Percentiles rank a stretch among this genome's conserved stretches.
Conservation (phyloP, 1,139 yeast species). For the Sugiyamaella castrensis region DNA sequence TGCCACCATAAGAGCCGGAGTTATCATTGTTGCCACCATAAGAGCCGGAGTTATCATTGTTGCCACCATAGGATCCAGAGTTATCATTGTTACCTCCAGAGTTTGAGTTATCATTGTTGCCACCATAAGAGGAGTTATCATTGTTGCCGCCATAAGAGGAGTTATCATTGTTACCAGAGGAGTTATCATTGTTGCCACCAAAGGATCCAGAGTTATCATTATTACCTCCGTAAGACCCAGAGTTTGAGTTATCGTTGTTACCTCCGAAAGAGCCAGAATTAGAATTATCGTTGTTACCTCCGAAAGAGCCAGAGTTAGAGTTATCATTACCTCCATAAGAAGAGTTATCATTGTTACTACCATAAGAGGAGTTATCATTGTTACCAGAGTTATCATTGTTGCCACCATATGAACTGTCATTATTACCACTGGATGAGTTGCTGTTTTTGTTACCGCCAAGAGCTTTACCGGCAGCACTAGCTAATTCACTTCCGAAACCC, state of each 20-base stretch:
- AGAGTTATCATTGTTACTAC: slow-evolving; percentile 18
- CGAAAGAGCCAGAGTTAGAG: slow-evolving; percentile 12
- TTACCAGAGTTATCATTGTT: slow-evolving; percentile 12
- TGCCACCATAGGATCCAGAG: slow-evolving; percentile 21
- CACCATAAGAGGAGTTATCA: neutral
- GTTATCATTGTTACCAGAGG: slow-evolving; percentile 23
- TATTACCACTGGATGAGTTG: too few relatives aligned
- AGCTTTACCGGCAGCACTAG: slow-evolving; percentile 16
- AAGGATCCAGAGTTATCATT: slow-evolving; percentile 16
- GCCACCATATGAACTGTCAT: slow-evolving; percentile 2
- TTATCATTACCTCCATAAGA: slow-evolving; percentile 13
- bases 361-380: slow-evolving; percentile 11
- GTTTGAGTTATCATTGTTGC: neutral
- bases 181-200: slow-evolving; percentile 14
- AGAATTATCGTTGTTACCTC: slow-evolving; percentile 6
- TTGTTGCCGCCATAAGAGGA: slow-evolving; percentile 18
- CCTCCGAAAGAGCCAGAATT: slow-evolving; percentile 22
- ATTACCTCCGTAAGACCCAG: slow-evolving; percentile 19
- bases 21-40: slow-evolving; percentile 21
- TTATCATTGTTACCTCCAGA: slow-evolving; percentile 29
- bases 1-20: slow-evolving; percentile 21
- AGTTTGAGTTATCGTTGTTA: slow-evolving; percentile 11
- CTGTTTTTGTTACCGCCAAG: slow-evolving; percentile 17
- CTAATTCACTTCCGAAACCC: slow-evolving; percentile 24
- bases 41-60: slow-evolving; percentile 20